Evolutionary conservation across 495 filamentous ascomycete genomes (phyloP).

Genomic region (Letharia columbiana): DNA sequence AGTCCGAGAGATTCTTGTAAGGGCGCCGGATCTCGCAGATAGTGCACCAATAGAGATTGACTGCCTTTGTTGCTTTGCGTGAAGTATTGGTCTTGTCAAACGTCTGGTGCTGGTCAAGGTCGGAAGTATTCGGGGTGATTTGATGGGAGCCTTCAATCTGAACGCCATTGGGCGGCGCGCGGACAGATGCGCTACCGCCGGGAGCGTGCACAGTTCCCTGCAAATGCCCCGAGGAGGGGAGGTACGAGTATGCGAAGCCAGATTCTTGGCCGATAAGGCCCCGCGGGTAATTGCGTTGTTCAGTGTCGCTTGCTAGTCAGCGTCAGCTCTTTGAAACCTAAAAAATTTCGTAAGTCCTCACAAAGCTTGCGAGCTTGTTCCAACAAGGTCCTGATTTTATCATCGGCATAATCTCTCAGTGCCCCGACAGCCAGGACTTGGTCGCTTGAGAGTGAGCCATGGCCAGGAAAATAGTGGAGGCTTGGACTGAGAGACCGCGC

Average conservation of each 20-base stretch:
- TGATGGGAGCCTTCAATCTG: not conserved
- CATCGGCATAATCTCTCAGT: not conserved
- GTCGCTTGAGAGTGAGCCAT: not conserved
- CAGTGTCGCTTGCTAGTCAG: not conserved
- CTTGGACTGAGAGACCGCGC: not conserved
- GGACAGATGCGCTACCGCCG: not conserved
- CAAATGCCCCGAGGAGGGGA: not conserved
- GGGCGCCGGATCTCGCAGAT: not conserved
- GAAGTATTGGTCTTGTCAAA: not conserved
- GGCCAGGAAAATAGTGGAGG: not conserved
- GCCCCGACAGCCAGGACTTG: not conserved
- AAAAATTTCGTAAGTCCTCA: not conserved
- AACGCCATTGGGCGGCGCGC: not conserved
- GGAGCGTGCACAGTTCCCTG: no score
- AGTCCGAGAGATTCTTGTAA: not conserved
- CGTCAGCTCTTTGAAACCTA: not conserved
- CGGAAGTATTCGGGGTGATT: not conserved
- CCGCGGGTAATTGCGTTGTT: not conserved
- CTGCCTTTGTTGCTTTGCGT: constrained; percentile 12
- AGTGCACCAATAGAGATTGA: constrained; percentile 8
- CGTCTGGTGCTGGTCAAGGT: not conserved
- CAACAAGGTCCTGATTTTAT: not conserved
- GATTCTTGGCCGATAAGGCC: not conserved
- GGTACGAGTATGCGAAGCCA: not conserved
- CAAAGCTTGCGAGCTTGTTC: not conserved